A percentile compares a stretch with the other conserved stretches of the same genome.
Evolutionary conservation across 805 yeast species (phyloP).

Genomic region (Candida fluviatilis): DNA sequence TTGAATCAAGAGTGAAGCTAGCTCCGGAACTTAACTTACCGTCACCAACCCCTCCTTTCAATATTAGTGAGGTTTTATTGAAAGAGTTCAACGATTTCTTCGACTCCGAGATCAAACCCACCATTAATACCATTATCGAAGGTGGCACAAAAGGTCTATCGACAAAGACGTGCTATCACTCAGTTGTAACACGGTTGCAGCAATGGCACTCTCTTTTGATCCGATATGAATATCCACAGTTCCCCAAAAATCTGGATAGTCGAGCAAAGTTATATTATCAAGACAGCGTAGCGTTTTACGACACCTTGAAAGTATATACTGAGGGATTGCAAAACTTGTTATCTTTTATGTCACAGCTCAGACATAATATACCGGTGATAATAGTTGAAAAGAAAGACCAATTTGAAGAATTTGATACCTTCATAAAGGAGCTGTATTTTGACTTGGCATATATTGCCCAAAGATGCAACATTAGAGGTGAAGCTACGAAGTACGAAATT

Average conservation of each 20-base stretch:
- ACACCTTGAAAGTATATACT: not conserved
- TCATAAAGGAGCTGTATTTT: slow-evolving; percentile 11
- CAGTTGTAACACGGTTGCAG: not conserved
- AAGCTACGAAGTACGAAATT: too few relatives aligned
- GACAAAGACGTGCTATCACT: not conserved
- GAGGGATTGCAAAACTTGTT: not conserved
- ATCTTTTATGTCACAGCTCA: not conserved
- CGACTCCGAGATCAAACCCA: not conserved
- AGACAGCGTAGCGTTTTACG: not conserved
- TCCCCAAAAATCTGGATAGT: not conserved
- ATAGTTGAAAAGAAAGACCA: slow-evolving; percentile 8
- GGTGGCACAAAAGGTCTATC: slow-evolving; percentile 1
- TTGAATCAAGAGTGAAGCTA: not conserved
- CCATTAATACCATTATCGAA: not conserved
- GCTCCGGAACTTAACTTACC: not conserved
- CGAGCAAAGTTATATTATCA: not conserved
- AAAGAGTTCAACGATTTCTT: not conserved
- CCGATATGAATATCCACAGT: not conserved
- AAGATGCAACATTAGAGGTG: too few relatives aligned
- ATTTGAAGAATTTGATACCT: slow-evolving; percentile 11
- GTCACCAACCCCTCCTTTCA: not conserved
- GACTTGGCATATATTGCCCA: slow-evolving; percentile 11
- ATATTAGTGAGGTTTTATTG: not conserved
- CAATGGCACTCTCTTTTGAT: not conserved
- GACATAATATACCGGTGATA: slow-evolving; percentile 3